Conservation (phyloP, 2,329 filamentous ascomycete genomes). For the Neopestalotiopsis sp. region DNA sequence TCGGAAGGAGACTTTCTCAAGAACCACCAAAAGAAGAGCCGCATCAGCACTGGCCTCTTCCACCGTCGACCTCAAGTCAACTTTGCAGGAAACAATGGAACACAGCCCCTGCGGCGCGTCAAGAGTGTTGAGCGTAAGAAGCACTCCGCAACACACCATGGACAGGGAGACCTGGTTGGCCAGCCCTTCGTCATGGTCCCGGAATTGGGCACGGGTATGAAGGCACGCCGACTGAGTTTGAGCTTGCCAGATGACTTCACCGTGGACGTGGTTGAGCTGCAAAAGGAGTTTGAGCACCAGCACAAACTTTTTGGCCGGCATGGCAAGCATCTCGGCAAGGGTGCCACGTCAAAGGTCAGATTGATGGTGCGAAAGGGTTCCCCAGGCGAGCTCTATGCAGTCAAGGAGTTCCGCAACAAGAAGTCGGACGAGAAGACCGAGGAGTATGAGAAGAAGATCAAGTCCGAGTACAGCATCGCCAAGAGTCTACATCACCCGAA, state of each 20-base stretch:
- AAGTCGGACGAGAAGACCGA: slow-evolving; percentile 70
- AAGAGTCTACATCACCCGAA: slow-evolving; percentile 87
- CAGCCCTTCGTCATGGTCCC: slow-evolving; percentile 66
- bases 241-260: slow-evolving; percentile 76
- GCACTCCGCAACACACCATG: slow-evolving; percentile 22
- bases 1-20: slow-evolving; percentile 49
- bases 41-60: slow-evolving; percentile 55
- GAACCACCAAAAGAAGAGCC: slow-evolving; percentile 51
- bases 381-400: slow-evolving; percentile 73
- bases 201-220: slow-evolving; percentile 74
- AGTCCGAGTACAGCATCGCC: slow-evolving; percentile 87
- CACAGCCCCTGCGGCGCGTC: slow-evolving; percentile 31
- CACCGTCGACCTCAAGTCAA: slow-evolving; percentile 52
- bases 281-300: slow-evolving; percentile 72
- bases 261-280: slow-evolving; percentile 72
- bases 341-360: slow-evolving; percentile 81
- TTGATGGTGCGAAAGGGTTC: slow-evolving; percentile 76
- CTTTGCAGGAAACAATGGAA: slow-evolving; percentile 39
- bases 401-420: slow-evolving; percentile 85
- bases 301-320: slow-evolving; percentile 74
- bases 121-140: slow-evolving; percentile 36
- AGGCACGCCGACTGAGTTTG: slow-evolving; percentile 78
- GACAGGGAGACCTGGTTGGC: slow-evolving; percentile 28
- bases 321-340: slow-evolving; percentile 79
- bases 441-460: slow-evolving; percentile 88